These are phyloP conservation scores for Collybia nuda DNA, from an alignment of 768 basidiomycete species.

Conservation along the genomic window DNA sequence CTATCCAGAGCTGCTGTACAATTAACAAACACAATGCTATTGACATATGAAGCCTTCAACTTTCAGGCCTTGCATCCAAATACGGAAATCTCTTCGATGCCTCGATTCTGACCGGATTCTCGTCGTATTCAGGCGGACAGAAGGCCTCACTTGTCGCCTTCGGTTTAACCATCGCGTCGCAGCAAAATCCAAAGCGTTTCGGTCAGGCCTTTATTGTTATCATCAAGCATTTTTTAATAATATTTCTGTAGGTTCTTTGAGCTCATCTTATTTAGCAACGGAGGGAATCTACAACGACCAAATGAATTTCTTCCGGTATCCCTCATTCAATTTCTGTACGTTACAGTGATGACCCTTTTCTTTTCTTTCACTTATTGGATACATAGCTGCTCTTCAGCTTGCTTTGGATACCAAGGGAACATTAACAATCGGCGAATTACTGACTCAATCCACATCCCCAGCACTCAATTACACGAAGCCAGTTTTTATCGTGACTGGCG, in stretches of 20 bases:
- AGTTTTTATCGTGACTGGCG: conserved; percentile 21
- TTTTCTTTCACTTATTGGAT: neutral
- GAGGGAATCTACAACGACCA: conserved; percentile 15
- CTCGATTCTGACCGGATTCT: conserved; percentile 18
- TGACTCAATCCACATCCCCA: conserved; percentile 9
- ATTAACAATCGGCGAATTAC: conserved; percentile 18
- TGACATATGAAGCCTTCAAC: conserved; percentile 10
- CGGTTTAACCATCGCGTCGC: conserved; percentile 15
- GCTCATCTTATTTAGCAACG: conserved; percentile 14
- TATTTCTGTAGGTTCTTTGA: conserved; percentile 9
- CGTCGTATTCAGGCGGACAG: conserved; percentile 6
- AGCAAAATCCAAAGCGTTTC: conserved; percentile 13
- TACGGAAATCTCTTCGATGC: conserved; percentile 17
- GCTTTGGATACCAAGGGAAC: conserved; percentile 13
- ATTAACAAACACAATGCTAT: neutral
- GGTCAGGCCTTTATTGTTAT: conserved; percentile 4
- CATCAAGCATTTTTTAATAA: neutral
- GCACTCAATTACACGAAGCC: conserved; percentile 17
- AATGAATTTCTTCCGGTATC: conserved; percentile 15
- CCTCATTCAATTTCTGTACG: conserved; percentile 17
- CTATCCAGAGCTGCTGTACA: neutral
- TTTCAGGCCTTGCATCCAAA: conserved; percentile 14
- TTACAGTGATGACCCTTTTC: neutral
- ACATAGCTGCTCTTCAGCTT: conserved; percentile 5
- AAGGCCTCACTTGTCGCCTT: conserved; percentile 13